Evolutionary conservation across 2,329 filamentous ascomycete species (phyloP).

Genomic region (Alternaria dauci): DNA sequence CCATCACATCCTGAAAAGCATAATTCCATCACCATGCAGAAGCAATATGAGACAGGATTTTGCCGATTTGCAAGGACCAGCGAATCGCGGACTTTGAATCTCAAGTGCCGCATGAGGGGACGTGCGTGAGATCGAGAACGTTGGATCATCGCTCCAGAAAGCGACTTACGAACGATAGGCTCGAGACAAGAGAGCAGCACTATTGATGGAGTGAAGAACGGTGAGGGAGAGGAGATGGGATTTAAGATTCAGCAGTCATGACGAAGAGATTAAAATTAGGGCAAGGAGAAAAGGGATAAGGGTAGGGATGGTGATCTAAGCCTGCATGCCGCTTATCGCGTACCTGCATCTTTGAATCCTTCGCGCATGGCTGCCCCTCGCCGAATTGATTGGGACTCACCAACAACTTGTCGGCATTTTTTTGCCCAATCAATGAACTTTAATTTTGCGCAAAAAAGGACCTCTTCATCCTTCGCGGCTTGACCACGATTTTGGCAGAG

Average conservation of each 20-base stretch:
- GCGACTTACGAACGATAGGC: not conserved
- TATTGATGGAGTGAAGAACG: not conserved
- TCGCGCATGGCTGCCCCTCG: not conserved
- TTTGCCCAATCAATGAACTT: not conserved
- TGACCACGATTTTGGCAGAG: not conserved
- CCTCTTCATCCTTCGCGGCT: not conserved
- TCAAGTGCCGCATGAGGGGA: not conserved
- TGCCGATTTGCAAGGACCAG: not conserved
- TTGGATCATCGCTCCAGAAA: not conserved
- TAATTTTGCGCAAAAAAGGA: not conserved
- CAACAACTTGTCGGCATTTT: not conserved
- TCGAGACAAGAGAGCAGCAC: not conserved
- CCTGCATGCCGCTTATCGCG: conserved; percentile 6
- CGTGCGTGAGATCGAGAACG: conserved; percentile 1
- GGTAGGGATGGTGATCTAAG: not conserved
- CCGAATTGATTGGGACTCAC: not conserved
- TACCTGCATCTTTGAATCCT: conserved; percentile 3
- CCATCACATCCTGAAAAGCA: not conserved
- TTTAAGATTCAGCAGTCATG: not conserved
- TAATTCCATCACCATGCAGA: not conserved
- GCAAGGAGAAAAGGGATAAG: not conserved
- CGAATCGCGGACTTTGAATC: not conserved
- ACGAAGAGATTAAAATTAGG: not conserved
- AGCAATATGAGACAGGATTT: not conserved
- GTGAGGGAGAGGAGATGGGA: not conserved